Conservation (phyloP, 1,139 yeast species). For the Lodderomyces oxycetoniae region DNA sequence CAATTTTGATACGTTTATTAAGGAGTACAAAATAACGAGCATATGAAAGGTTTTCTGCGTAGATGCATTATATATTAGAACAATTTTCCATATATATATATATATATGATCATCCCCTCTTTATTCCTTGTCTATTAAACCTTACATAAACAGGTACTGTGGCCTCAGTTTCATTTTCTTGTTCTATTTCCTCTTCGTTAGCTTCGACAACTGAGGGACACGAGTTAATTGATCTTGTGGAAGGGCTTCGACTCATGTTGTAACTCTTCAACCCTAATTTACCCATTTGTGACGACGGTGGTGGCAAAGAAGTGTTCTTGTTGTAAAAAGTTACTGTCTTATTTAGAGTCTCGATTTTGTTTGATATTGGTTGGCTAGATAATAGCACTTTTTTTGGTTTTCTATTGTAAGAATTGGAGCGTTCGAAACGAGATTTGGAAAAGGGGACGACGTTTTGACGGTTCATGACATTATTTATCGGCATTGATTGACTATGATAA, state of each 20-base stretch:
- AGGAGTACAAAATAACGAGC: conserved; percentile 18
- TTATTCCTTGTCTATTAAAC: too few species aligned
- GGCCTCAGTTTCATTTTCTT: conserved; percentile 4
- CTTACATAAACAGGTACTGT: background rate
- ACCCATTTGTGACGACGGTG: conserved; percentile 9
- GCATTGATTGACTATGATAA: conserved; percentile 25
- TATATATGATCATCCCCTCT: too few species aligned
- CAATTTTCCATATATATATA: too few species aligned
- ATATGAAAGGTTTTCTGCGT: too few species aligned
- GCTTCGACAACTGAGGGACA: conserved; percentile 24
- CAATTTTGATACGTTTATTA: conserved; percentile 38
- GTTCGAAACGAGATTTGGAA: background rate
- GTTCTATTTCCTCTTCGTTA: conserved; percentile 18
- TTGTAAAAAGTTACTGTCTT: conserved; percentile 56
- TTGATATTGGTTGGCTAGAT: conserved; percentile 26
- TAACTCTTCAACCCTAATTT: conserved; percentile 13
- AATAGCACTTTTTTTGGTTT: conserved; percentile 29
- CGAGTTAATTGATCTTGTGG: conserved; percentile 25
- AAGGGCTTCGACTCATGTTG: conserved; percentile 27
- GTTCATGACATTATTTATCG: conserved; percentile 17
- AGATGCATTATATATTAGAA: conserved; percentile 3
- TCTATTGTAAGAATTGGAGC: conserved; percentile 38
- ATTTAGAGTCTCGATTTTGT: conserved; percentile 45
- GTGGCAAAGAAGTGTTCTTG: background rate
- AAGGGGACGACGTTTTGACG: background rate